Conservation (phyloP, 371 early-diverging fungal species). For the Synchytrium microbalum region DNA sequence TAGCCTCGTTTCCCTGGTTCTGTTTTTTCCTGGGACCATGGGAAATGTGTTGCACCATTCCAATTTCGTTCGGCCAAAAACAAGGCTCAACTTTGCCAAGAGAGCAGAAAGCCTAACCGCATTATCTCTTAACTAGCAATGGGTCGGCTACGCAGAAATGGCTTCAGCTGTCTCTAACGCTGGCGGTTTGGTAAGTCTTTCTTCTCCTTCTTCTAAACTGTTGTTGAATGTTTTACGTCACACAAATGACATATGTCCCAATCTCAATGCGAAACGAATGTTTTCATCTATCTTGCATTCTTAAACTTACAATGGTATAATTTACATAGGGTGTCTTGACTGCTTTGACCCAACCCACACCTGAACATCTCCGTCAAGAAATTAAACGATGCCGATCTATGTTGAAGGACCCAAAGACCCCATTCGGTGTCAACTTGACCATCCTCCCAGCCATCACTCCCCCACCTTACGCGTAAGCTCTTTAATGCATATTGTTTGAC, state of each 20-base stretch:
- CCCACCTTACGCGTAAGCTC: constrained; percentile 58
- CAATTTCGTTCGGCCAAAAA: no score
- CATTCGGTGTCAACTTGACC: constrained; percentile 74
- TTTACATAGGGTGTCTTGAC: constrained; percentile 32
- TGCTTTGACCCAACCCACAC: constrained; percentile 69
- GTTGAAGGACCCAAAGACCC: constrained; percentile 67
- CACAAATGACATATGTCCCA: constrained; percentile 1
- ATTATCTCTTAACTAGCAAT: no score
- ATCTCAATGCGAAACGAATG: neutral
- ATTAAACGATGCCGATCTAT: constrained; percentile 64
- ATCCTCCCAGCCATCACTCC: constrained; percentile 49
- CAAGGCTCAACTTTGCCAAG: no score
- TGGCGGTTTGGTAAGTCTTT: constrained; percentile 48
- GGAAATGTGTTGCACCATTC: no score
- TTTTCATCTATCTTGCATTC: constrained; percentile 1
- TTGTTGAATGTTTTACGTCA: no score
- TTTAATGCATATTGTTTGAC: neutral
- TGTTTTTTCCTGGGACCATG: no score
- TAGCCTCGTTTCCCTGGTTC: no score
- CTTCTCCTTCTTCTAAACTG: no score
- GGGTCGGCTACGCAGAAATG: constrained; percentile 69
- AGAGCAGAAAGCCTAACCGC: no score
- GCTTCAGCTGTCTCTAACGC: constrained; percentile 57
- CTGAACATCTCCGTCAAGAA: constrained; percentile 63
- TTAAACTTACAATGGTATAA: neutral